phyloP scores from a whole-genome alignment of 345 rosid genomes.

The Pugionium dolabratum region DNA sequence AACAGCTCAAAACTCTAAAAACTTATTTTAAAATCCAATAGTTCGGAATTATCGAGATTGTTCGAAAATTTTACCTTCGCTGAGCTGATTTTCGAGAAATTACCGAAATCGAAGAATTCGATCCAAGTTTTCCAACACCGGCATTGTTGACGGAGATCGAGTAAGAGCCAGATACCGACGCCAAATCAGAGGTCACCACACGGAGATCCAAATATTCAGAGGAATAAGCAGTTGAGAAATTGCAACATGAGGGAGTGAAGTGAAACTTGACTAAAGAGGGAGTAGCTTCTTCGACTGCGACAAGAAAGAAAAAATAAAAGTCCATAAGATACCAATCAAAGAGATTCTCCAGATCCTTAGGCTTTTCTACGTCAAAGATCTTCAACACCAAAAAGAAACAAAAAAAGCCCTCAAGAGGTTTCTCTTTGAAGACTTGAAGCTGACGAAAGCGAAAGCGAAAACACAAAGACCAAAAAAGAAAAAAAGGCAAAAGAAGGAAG shows the following conservation, averaged over 20 bases:
- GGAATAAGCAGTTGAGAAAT: conserved; percentile 36
- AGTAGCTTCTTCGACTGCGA: conserved; percentile 41
- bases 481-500: conserved; percentile 8
- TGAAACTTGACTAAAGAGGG: conserved; percentile 25
- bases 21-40: conserved; percentile 9
- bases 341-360: conserved; percentile 45
- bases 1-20: neutral
- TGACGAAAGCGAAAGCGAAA: conserved; percentile 30
- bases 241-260: conserved; percentile 27
- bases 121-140: conserved; percentile 19
- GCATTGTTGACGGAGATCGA: conserved; percentile 32
- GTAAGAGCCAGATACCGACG: conserved; percentile 16
- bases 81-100: neutral
- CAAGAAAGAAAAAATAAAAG: conserved; percentile 9
- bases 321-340: conserved; percentile 37
- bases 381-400: conserved; percentile 24
- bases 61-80: conserved; percentile 12
- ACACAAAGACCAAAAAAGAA: conserved; percentile 12
- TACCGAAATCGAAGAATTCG: conserved; percentile 7
- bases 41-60: conserved; percentile 10
- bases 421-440: conserved; percentile 36
- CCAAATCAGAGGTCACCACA: conserved; percentile 3
- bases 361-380: conserved; percentile 48
- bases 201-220: conserved; percentile 2
- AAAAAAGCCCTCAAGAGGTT: conserved; percentile 21